Evolutionary conservation across 441 rosid species (phyloP).

Genomic region (Pelargonium fulgidum): DNA sequence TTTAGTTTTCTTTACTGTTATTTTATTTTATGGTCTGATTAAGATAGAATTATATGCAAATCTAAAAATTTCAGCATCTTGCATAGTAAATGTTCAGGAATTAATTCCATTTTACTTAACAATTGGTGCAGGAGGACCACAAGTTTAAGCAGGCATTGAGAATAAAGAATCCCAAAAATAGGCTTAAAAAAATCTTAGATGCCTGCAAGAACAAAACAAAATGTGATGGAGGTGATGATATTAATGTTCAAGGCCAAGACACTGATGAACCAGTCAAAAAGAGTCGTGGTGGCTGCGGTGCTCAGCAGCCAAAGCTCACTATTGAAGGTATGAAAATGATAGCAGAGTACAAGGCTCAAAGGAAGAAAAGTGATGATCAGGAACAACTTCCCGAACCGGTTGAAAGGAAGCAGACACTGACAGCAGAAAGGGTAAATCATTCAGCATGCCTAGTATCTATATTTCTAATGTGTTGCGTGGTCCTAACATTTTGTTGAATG

Average conservation of each 20-base stretch:
- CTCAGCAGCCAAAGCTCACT: slow-evolving; percentile 73
- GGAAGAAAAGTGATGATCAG: slow-evolving; percentile 80
- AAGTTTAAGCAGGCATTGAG: slow-evolving; percentile 93
- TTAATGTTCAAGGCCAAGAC: slow-evolving; percentile 59
- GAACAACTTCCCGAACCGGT: slow-evolving; percentile 97
- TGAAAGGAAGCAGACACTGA: slow-evolving; percentile 88
- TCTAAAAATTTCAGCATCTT: too few relatives aligned
- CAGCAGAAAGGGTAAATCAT: slow-evolving; percentile 77
- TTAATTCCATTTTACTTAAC: neutral
- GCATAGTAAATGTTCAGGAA: neutral
- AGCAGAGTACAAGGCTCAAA: slow-evolving; percentile 76
- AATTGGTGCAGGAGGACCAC: slow-evolving; percentile 68
- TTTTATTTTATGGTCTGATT: too few relatives aligned
- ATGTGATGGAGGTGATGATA: slow-evolving; percentile 90
- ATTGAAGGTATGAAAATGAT: slow-evolving; percentile 98
- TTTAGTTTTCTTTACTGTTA: neutral
- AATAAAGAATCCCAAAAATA: slow-evolving; percentile 85
- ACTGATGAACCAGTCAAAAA: slow-evolving; percentile 75
- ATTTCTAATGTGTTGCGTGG: neutral
- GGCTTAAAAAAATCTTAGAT: slow-evolving; percentile 82
- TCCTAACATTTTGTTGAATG: slow-evolving; percentile 16
- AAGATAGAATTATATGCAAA: too few relatives aligned
- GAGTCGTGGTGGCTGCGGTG: slow-evolving; percentile 84
- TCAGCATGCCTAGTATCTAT: neutral
- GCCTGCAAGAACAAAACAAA: slow-evolving; percentile 85